Conservation (phyloP, 192 early-diverging fungal genomes). For the Podila minutissima region DNA sequence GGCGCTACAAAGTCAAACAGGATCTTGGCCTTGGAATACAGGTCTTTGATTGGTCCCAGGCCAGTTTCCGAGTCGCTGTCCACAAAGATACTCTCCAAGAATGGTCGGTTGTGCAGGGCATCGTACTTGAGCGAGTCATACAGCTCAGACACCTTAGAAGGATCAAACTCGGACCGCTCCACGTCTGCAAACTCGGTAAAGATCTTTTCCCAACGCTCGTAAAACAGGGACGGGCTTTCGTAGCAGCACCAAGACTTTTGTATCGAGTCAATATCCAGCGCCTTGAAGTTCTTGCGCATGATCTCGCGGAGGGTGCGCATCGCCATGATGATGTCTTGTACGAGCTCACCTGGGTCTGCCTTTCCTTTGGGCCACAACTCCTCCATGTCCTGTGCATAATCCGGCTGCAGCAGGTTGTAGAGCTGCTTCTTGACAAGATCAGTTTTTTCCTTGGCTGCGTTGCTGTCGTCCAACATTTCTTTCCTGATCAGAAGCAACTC, state of each 20-base stretch:
- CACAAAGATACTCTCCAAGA: slow-evolving; percentile 80
- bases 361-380: slow-evolving; percentile 53
- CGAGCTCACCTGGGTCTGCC: slow-evolving; percentile 55
- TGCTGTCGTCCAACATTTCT: slow-evolving; percentile 95
- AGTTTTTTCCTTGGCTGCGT: slow-evolving; percentile 94
- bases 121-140: slow-evolving; percentile 99
- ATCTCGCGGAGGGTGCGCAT: slow-evolving; percentile 72
- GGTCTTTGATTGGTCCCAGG: slow-evolving; percentile 56
- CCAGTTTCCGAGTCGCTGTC: slow-evolving; percentile 35
- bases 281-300: slow-evolving; percentile 84
- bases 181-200: slow-evolving; percentile 83
- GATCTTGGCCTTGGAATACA: slow-evolving; percentile 85
- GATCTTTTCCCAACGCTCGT: slow-evolving; percentile 97
- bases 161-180: slow-evolving; percentile 66
- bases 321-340: slow-evolving; percentile 76
- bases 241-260: slow-evolving; percentile 92
- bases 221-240: slow-evolving; percentile 86
- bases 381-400: slow-evolving; percentile 41
- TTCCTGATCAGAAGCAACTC: slow-evolving; percentile 78
- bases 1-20: slow-evolving; percentile 95
- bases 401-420: slow-evolving; percentile 51
- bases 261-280: slow-evolving; percentile 64
- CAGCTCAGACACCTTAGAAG: slow-evolving; percentile 90
- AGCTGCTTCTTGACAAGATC: slow-evolving; percentile 87
- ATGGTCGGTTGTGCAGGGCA: slow-evolving; percentile 91